Conservation (phyloP, 306 rosid genomes). For the Castanospermum australe region DNA sequence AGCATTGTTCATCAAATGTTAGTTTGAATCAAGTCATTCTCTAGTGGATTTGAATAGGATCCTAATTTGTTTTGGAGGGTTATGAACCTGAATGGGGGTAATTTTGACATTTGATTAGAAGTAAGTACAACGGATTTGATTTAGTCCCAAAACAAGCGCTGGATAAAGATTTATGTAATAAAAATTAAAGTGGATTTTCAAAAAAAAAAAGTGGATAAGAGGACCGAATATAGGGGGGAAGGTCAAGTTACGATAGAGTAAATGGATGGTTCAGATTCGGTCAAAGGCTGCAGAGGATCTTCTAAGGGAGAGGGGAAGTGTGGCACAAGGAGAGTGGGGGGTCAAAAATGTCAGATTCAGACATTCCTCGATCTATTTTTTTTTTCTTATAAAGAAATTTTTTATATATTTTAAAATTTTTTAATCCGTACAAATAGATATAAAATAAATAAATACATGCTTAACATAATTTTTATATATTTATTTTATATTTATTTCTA, state of each 20-base stretch:
- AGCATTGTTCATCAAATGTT: no score
- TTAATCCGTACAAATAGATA: not conserved
- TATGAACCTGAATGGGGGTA: not conserved
- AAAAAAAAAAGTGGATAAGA: not conserved
- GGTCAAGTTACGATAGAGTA: not conserved
- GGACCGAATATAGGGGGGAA: not conserved
- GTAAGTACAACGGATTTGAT: not conserved
- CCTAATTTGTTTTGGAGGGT: not conserved
- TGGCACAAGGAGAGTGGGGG: slow-evolving; percentile 27
- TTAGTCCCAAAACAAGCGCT: not conserved
- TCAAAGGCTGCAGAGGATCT: slow-evolving; percentile 58
- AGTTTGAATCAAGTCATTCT: no score
- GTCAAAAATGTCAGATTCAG: slow-evolving; percentile 59
- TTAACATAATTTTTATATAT: no score
- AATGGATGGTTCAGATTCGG: slow-evolving; percentile 56
- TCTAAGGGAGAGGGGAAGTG: not conserved
- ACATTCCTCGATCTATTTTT: slow-evolving; percentile 47
- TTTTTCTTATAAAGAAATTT: not conserved
- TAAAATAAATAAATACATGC: no score
- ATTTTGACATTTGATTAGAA: not conserved
- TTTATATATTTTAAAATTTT: not conserved
- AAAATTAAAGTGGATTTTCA: not conserved
- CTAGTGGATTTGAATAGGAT: no score
- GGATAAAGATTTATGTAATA: not conserved
- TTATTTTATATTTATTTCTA: no score